phyloP scores from a whole-genome alignment of 352 stramenopile genomes.

The Globisporangium parvum region DNA sequence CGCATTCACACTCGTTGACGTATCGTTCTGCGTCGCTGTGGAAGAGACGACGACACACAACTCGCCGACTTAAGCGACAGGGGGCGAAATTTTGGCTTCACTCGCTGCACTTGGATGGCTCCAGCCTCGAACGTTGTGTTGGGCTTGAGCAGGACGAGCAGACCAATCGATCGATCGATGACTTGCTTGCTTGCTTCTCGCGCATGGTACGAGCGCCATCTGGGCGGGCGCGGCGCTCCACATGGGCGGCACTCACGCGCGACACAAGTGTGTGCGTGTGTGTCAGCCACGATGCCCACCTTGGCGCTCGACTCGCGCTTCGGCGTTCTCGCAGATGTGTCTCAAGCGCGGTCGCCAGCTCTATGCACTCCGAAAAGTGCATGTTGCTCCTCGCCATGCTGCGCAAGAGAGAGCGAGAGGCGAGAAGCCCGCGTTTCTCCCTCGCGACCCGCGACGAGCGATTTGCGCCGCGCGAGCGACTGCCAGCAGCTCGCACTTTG shows the following conservation, averaged over 20 bases:
- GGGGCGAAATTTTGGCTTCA: not conserved
- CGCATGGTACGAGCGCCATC: not conserved
- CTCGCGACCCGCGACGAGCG: not conserved
- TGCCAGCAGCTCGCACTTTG: not conserved
- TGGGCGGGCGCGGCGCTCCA: not conserved
- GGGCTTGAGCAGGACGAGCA: not conserved
- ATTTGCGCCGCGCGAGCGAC: not conserved
- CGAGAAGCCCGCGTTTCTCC: not conserved
- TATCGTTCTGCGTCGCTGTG: too few species aligned
- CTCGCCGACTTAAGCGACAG: not conserved
- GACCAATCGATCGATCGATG: not conserved
- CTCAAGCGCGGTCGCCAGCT: not conserved
- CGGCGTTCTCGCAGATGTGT: not conserved
- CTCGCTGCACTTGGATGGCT: not conserved
- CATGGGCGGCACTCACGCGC: not conserved
- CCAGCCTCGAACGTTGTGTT: not conserved
- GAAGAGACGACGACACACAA: too few species aligned
- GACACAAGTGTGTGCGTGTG: too few species aligned
- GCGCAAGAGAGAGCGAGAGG: not conserved
- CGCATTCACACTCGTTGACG: too few species aligned
- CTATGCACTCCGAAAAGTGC: not conserved
- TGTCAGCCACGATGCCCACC: too few species aligned
- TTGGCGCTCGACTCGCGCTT: too few species aligned
- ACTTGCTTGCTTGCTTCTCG: not conserved
- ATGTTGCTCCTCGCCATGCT: not conserved